These are phyloP conservation scores for Paraphoma sp. DNA, from an alignment of 2,329 filamentous ascomycete species.

Conservation along the genomic window DNA sequence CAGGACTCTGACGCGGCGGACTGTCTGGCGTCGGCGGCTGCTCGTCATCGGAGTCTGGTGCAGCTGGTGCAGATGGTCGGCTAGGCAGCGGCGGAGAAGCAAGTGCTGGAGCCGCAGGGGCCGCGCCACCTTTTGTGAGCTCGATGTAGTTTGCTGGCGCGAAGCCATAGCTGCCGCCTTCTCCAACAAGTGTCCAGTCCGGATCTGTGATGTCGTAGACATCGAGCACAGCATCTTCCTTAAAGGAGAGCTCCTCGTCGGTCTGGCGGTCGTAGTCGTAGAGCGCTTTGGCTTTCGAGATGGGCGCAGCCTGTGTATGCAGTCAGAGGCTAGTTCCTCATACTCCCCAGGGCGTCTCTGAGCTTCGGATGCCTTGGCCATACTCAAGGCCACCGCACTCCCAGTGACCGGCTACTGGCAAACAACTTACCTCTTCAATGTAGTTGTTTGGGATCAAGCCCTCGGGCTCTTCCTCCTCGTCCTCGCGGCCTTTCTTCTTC, in stretches of 20 bases:
- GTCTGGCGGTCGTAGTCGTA: slow-evolving; percentile 98
- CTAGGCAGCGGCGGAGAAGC: slow-evolving; percentile 57
- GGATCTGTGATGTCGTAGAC: slow-evolving; percentile 92
- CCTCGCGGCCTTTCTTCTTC: slow-evolving; percentile 80
- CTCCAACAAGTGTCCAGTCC: slow-evolving; percentile 93
- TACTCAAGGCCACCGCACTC: too few relatives aligned
- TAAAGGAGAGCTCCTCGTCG: slow-evolving; percentile 95
- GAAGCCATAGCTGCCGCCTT: slow-evolving; percentile 87
- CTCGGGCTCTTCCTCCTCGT: slow-evolving; percentile 89
- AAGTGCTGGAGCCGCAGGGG: slow-evolving; percentile 19
- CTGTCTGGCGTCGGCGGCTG: slow-evolving; percentile 54
- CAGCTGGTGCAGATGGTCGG: slow-evolving; percentile 46
- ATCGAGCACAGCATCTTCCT: slow-evolving; percentile 81
- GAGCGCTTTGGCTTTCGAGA: slow-evolving; percentile 82
- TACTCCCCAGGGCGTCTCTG: background rate
- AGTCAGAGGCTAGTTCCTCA: slow-evolving; percentile 8
- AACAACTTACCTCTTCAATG: slow-evolving; percentile 80
- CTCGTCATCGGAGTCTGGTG: slow-evolving; percentile 54
- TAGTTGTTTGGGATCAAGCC: slow-evolving; percentile 95
- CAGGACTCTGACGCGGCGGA: slow-evolving; percentile 59
- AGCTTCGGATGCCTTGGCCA: background rate
- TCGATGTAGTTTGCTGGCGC: slow-evolving; percentile 97
- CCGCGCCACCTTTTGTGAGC: slow-evolving; percentile 59
- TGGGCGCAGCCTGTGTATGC: slow-evolving; percentile 64
- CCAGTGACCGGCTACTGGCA: background rate